Conservation (phyloP, 2,329 filamentous ascomycete species). For the Colletotrichum tropicale region DNA sequence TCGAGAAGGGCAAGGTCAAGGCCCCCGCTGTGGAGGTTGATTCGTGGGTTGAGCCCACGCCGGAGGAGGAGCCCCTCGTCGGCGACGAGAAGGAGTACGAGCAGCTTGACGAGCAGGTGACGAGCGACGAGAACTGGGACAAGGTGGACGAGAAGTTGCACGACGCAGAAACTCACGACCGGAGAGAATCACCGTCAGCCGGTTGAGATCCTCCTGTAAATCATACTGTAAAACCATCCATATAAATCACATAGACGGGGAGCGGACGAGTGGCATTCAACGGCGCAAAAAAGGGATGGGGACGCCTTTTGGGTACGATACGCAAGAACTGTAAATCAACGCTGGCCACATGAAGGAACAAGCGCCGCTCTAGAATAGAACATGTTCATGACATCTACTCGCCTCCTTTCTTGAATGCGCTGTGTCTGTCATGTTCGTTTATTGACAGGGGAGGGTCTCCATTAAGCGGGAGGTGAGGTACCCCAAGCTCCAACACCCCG, state of each 20-base stretch:
- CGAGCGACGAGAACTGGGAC: not conserved
- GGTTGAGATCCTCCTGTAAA: not conserved
- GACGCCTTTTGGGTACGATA: not conserved
- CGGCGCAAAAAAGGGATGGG: not conserved
- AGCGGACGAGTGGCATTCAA: not conserved
- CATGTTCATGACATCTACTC: not conserved
- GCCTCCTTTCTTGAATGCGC: not conserved
- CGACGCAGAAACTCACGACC: not conserved
- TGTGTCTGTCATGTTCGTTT: not conserved
- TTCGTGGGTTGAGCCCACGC: conserved; percentile 36
- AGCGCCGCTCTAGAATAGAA: not conserved
- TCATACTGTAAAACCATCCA: not conserved
- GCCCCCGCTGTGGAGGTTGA: conserved; percentile 26
- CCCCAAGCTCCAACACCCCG: conserved; percentile 18
- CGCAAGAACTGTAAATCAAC: not conserved
- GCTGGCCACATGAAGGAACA: not conserved
- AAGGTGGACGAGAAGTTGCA: not conserved
- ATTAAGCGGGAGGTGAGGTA: too few species aligned
- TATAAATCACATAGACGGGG: not conserved
- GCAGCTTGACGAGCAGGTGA: not conserved
- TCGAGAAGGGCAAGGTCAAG: conserved; percentile 1
- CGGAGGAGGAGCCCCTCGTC: conserved; percentile 39
- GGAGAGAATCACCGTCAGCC: not conserved
- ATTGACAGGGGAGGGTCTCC: too few species aligned
- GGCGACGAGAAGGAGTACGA: conserved; percentile 8